phyloP scores from a whole-genome alignment of 345 rosid genomes.

The Eucalyptus coolabah region DNA sequence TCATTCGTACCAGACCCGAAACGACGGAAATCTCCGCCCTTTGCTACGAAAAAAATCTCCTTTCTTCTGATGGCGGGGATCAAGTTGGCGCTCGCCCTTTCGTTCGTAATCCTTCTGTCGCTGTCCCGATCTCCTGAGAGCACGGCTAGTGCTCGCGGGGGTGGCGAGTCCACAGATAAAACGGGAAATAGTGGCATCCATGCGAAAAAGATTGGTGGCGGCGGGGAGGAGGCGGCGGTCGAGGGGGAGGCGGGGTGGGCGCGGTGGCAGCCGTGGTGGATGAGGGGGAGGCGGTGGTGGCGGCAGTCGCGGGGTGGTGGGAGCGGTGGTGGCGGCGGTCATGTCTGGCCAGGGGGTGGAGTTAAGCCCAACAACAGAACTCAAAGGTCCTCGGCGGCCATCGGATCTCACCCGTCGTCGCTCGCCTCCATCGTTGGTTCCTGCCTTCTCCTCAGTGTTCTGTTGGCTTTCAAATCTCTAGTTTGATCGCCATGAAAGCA shows the following conservation, averaged over 20 bases:
- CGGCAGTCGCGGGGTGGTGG: not conserved
- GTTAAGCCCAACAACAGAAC: not conserved
- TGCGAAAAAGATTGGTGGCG: not conserved
- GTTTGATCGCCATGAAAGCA: not conserved
- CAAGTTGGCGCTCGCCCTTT: not conserved
- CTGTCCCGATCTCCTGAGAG: not conserved
- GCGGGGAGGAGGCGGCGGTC: not conserved
- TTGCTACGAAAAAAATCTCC: no score
- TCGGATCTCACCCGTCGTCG: not conserved
- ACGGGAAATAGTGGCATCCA: not conserved
- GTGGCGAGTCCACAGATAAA: not conserved
- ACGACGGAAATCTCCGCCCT: no score
- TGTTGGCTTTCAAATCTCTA: not conserved
- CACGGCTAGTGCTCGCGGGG: not conserved
- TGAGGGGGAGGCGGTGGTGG: not conserved
- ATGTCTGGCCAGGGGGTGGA: not conserved
- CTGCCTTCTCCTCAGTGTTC: not conserved
- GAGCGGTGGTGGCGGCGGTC: not conserved
- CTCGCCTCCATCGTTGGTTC: not conserved
- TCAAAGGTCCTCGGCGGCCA: not conserved
- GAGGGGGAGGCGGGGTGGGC: not conserved
- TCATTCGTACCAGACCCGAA: not conserved
- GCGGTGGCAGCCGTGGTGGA: not conserved
- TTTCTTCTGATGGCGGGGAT: not conserved
- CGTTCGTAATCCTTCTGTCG: not conserved